Evolutionary conservation across 441 rosid genomes (phyloP).

Genomic region (Aquilaria agallochum): DNA sequence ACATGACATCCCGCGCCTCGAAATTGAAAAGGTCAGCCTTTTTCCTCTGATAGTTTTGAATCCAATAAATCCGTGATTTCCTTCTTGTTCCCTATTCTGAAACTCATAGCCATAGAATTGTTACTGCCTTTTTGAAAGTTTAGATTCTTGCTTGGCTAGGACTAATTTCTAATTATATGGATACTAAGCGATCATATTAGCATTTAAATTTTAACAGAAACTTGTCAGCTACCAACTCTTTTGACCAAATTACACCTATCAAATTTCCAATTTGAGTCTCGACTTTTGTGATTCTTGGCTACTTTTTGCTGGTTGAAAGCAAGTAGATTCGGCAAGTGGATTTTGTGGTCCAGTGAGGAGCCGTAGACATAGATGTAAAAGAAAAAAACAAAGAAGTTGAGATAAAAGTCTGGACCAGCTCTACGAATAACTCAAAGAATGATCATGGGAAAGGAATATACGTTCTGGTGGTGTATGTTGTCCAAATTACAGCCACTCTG

Average conservation of each 20-base stretch:
- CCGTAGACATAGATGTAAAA: background rate
- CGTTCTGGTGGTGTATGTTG: background rate
- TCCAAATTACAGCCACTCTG: too few species aligned
- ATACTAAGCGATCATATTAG: too few species aligned
- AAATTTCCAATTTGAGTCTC: constrained; percentile 13
- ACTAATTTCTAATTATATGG: too few species aligned
- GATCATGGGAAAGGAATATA: background rate
- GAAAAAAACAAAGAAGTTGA: background rate
- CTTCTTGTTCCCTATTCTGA: background rate
- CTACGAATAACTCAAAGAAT: constrained; percentile 2
- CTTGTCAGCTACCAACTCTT: too few species aligned
- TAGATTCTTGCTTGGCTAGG: too few species aligned
- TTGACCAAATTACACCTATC: too few species aligned
- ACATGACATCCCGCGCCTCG: constrained; percentile 75
- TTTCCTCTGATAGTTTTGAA: background rate
- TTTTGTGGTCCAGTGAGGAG: constrained; percentile 5
- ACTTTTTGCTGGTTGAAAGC: background rate
- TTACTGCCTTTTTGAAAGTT: too few species aligned
- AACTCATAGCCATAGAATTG: too few species aligned
- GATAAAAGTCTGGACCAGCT: constrained; percentile 11
- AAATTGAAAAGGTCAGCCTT: constrained; percentile 49
- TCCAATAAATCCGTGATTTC: background rate
- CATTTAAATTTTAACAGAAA: too few species aligned
- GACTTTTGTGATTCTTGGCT: background rate
- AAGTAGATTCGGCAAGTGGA: constrained; percentile 2